phyloP scores from a whole-genome alignment of 345 rosid genomes.

The Gynandropsis gynandra region DNA sequence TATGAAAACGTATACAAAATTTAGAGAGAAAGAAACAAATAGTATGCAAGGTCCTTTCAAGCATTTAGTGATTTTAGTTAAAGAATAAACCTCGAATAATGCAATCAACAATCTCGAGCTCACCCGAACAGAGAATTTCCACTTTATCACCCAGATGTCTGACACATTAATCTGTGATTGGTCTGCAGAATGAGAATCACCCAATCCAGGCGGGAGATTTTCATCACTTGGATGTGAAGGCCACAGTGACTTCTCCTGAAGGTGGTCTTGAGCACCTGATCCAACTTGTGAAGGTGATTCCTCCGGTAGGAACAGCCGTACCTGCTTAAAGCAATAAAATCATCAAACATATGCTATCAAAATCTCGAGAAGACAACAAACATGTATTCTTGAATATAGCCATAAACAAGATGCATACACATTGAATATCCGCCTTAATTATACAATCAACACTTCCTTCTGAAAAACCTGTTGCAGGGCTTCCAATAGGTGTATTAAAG shows the following conservation, averaged over 20 bases:
- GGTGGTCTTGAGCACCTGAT: constrained; percentile 75
- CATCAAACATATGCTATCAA: neutral
- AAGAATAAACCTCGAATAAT: neutral
- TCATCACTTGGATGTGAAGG: constrained; percentile 55
- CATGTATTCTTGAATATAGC: constrained; percentile 3
- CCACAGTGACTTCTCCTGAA: constrained; percentile 72
- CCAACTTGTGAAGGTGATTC: constrained; percentile 91
- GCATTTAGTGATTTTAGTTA: constrained; percentile 12
- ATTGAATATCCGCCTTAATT: constrained; percentile 6
- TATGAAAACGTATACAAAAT: too few species aligned
- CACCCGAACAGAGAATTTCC: constrained; percentile 74
- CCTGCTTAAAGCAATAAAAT: constrained; percentile 31
- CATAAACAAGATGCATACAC: neutral
- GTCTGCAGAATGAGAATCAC: constrained; percentile 45
- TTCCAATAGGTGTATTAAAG: too few species aligned
- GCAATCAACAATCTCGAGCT: constrained; percentile 7
- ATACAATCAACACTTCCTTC: too few species aligned
- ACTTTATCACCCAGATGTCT: constrained; percentile 60
- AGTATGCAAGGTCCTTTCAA: neutral
- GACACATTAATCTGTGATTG: constrained; percentile 47
- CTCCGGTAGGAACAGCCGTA: constrained; percentile 70
- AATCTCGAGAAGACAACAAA: constrained; percentile 12
- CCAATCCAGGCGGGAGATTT: constrained; percentile 87
- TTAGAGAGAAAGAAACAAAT: too few species aligned
- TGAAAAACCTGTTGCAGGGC: too few species aligned